These are phyloP conservation scores for Talaromyces thailandensis DNA, from an alignment of 495 filamentous ascomycete species.

Conservation along the genomic window DNA sequence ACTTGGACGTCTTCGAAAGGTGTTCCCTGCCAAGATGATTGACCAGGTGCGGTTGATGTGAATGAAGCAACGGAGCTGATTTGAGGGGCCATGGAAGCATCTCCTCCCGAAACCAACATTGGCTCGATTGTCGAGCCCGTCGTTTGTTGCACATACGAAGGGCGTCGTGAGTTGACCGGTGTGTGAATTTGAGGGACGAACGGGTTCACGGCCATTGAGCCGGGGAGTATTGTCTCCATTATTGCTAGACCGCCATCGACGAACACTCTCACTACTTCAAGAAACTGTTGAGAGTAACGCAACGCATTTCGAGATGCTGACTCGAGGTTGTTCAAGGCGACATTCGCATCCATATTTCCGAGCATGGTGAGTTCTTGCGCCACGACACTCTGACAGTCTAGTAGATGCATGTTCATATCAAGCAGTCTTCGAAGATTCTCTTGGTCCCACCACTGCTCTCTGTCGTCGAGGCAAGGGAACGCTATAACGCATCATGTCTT, in stretches of 20 bases:
- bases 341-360: background rate
- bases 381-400: background rate
- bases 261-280: background rate
- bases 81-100: background rate
- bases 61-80: background rate
- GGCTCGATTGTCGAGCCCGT: background rate
- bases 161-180: background rate
- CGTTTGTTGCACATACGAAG: constrained; percentile 2
- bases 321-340: constrained; percentile 1
- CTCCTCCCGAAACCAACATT: background rate
- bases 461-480: constrained; percentile 1
- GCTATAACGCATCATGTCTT: background rate
- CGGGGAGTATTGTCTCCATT: background rate
- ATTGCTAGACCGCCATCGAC: background rate
- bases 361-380: constrained; percentile 3
- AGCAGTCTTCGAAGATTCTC: constrained; percentile 1
- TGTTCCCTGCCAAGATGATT: background rate
- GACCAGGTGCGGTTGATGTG: background rate
- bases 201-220: background rate
- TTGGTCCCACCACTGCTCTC: constrained; percentile 4
- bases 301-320: constrained; percentile 1
- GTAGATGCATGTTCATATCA: constrained; percentile 1
- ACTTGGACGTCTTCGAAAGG: constrained; percentile 7
- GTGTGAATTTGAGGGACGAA: background rate
- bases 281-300: constrained; percentile 3